Evolutionary conservation across 2,329 filamentous ascomycete species (phyloP).

Genomic region (Pseudomassariella vexata): DNA sequence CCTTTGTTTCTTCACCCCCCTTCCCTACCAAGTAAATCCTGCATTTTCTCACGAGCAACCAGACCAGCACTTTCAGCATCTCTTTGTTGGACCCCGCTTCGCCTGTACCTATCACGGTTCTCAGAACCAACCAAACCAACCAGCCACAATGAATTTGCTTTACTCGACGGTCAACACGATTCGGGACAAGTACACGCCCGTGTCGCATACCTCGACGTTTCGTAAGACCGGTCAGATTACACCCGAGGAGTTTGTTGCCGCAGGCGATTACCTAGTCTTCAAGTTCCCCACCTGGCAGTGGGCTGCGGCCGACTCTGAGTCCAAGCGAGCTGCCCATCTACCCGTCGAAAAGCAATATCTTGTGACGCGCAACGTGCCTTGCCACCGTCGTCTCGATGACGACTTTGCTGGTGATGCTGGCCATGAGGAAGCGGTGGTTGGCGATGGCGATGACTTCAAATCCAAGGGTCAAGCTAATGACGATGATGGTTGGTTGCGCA

Average conservation of each 20-base stretch:
- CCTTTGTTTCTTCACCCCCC: too few species aligned
- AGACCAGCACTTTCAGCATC: background rate
- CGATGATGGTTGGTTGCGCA: conserved; percentile 88
- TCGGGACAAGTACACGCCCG: conserved; percentile 84
- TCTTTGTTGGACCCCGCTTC: conserved; percentile 1
- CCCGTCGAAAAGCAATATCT: conserved; percentile 91
- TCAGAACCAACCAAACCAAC: background rate
- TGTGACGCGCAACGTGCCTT: conserved; percentile 90
- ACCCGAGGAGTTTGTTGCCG: conserved; percentile 90
- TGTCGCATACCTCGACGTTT: conserved; percentile 88
- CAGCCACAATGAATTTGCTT: conserved; percentile 71
- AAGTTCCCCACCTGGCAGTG: conserved; percentile 99
- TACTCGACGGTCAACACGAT: conserved; percentile 90
- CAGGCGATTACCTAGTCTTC: conserved; percentile 96
- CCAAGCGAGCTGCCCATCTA: conserved; percentile 73
- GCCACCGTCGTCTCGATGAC: conserved; percentile 83
- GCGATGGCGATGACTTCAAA: conserved; percentile 64
- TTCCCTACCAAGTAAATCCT: too few species aligned
- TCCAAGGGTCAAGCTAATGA: conserved; percentile 50
- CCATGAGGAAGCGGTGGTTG: conserved; percentile 78
- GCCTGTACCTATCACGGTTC: background rate
- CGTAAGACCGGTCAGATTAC: conserved; percentile 92
- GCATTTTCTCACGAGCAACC: too few species aligned
- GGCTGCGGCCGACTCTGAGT: conserved; percentile 79
- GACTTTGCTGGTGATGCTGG: conserved; percentile 88